Percentiles rank a stretch among this genome's conserved stretches.
phyloP scores from a whole-genome alignment of 495 filamentous ascomycete genomes.

The Daldinia childiae region DNA sequence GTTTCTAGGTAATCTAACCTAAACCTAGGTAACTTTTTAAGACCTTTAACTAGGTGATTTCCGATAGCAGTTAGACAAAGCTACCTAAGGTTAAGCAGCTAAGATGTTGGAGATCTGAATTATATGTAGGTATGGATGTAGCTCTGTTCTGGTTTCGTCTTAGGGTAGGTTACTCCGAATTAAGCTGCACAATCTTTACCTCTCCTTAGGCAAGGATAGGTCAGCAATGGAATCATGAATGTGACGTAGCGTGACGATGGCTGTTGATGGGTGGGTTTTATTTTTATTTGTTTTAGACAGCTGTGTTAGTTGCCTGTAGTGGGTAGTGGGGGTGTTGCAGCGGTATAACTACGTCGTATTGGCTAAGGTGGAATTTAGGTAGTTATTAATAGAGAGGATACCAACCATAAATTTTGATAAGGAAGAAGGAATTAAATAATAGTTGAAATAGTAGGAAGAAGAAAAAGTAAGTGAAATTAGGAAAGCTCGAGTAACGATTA shows the following conservation, averaged over 20 bases:
- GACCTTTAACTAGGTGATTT: slow-evolving; percentile 1
- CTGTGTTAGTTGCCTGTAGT: slow-evolving; percentile 6
- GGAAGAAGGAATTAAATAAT: background rate
- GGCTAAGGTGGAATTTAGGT: background rate
- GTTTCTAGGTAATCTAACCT: no score
- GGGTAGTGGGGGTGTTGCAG: slow-evolving; percentile 6
- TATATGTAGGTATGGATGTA: slow-evolving; percentile 11
- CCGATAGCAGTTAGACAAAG: slow-evolving; percentile 1
- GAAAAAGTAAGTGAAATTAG: background rate
- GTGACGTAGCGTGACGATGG: slow-evolving; percentile 38
- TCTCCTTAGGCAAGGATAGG: slow-evolving; percentile 8
- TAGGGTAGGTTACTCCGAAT: background rate
- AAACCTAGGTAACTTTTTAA: no score
- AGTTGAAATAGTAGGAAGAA: background rate
- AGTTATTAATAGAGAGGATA: no score
- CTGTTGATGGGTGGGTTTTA: background rate
- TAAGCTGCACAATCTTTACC: background rate
- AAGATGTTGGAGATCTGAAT: slow-evolving; percentile 25
- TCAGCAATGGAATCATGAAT: slow-evolving; percentile 27
- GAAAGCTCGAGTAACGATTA: background rate
- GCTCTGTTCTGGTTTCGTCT: slow-evolving; percentile 14
- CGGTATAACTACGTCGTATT: slow-evolving; percentile 12
- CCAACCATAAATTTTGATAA: background rate
- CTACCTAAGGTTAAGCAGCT: no score
- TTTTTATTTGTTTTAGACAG: no score